Percentiles rank a stretch among this genome's conserved stretches.
Evolutionary conservation across 805 yeast species (phyloP).

Genomic region (Ogataea naganishii): DNA sequence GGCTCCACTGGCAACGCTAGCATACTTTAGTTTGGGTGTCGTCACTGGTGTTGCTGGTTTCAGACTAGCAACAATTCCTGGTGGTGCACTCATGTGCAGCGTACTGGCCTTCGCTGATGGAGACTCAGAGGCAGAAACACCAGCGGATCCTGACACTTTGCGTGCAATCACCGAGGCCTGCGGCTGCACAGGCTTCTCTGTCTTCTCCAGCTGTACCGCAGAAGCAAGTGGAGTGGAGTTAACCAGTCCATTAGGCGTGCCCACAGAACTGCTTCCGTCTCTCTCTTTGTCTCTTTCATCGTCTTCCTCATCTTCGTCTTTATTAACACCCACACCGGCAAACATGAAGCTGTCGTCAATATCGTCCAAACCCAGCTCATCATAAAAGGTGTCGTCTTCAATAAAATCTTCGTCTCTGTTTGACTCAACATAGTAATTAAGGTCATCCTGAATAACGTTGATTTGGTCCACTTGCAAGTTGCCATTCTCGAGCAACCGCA

Average conservation of each 20-base stretch:
- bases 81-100: no score
- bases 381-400: conserved; percentile 90
- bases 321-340: conserved; percentile 10
- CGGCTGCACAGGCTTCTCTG: conserved; percentile 1
- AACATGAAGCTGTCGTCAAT: conserved; percentile 22
- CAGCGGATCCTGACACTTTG: conserved; percentile 3
- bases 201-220: not conserved
- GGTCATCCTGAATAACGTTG: conserved; percentile 76
- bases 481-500: conserved; percentile 72
- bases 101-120: conserved; percentile 1
- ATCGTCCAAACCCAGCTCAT: conserved; percentile 67
- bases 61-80: conserved; percentile 2
- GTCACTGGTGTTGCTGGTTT: conserved; percentile 20
- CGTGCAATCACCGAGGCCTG: conserved; percentile 3
- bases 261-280: conserved; percentile 1
- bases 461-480: conserved; percentile 71
- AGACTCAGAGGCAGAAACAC: not conserved
- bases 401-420: conserved; percentile 90
- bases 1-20: conserved; percentile 20
- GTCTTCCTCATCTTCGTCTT: conserved; percentile 10
- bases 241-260: not conserved
- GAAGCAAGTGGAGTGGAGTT: not conserved
- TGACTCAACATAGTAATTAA: conserved; percentile 86
- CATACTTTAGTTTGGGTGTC: conserved; percentile 32
- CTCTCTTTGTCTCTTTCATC: conserved; percentile 5